Evolutionary conservation across 1,284 basidiomycete species (phyloP).

Genomic region (Xanthoconium separans): DNA sequence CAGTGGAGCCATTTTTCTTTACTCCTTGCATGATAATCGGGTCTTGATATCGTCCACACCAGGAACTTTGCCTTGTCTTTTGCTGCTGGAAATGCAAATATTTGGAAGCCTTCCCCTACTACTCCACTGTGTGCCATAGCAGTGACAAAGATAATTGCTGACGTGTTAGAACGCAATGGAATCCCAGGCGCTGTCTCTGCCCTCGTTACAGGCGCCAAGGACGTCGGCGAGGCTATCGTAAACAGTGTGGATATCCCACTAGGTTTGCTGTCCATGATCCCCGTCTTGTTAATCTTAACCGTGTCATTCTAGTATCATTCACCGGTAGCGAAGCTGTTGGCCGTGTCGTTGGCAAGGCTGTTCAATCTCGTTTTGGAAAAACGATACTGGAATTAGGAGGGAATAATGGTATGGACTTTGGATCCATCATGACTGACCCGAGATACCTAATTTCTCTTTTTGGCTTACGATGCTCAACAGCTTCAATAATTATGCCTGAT

Average conservation of each 20-base stretch:
- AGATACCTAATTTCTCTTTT: conserved; percentile 18
- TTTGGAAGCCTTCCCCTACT: conserved; percentile 94
- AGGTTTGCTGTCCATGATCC: conserved; percentile 40
- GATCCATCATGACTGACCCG: conserved; percentile 11
- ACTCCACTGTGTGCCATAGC: conserved; percentile 90
- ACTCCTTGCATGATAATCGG: conserved; percentile 1
- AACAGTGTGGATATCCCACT: conserved; percentile 74
- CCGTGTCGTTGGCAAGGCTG: conserved; percentile 76
- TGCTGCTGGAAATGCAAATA: conserved; percentile 87
- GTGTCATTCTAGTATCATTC: conserved; percentile 68
- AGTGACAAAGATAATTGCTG: conserved; percentile 79
- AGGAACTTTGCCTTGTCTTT: conserved; percentile 92
- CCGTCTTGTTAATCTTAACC: conserved; percentile 1
- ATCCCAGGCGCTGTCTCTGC: conserved; percentile 82
- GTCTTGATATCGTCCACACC: conserved; percentile 3
- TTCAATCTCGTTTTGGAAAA: conserved; percentile 82
- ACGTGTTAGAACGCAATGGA: conserved; percentile 79
- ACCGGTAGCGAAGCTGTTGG: conserved; percentile 92
- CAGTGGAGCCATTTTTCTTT: neutral
- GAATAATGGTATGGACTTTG: conserved; percentile 70
- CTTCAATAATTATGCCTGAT: conserved; percentile 89
- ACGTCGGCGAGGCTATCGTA: conserved; percentile 78
- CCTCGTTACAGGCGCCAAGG: conserved; percentile 81
- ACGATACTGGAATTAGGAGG: conserved; percentile 91
- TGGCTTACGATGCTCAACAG: conserved; percentile 40